A percentile compares a stretch with the other conserved stretches of the same genome.
Conservation (phyloP, 768 basidiomycete genomes). For the Neoboletus subvelutipes region DNA sequence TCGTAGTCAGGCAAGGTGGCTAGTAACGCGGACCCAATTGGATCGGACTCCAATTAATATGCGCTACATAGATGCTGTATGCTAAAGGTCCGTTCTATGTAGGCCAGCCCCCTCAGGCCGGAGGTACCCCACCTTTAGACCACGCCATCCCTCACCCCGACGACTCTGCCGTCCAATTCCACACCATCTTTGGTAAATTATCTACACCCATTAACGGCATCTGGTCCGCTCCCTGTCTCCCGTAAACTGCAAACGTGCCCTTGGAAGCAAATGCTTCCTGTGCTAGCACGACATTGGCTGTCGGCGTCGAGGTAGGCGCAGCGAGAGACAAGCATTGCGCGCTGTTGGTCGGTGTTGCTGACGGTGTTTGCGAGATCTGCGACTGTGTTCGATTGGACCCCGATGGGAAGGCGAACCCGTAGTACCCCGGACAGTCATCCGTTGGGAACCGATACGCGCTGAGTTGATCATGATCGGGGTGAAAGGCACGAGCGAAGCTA, state of each 20-base stretch:
- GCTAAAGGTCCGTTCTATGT: neutral
- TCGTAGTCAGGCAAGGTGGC: neutral
- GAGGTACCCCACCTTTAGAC: too few relatives aligned
- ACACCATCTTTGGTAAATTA: constrained; percentile 18
- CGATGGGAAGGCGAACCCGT: constrained; percentile 32
- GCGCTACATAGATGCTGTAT: neutral
- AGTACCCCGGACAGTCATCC: constrained; percentile 29
- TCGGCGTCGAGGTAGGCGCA: constrained; percentile 30
- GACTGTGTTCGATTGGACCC: constrained; percentile 28
- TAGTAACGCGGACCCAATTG: too few relatives aligned
- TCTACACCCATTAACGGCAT: constrained; percentile 13
- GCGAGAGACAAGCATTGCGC: constrained; percentile 26
- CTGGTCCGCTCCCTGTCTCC: neutral
- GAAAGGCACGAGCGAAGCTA: neutral
- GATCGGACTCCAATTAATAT: neutral
- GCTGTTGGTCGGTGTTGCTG: constrained; percentile 26
- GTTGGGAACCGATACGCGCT: constrained; percentile 36
- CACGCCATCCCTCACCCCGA: neutral
- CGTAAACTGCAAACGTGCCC: constrained; percentile 17
- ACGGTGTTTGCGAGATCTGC: constrained; percentile 31
- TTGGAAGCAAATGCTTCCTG: constrained; percentile 5
- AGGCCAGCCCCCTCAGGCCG: neutral
- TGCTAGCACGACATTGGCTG: constrained; percentile 15
- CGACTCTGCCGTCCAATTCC: constrained; percentile 19
- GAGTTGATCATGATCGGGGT: neutral